Conservation (phyloP, 306 rosid genomes). For the Cucurbita ficifolia region DNA sequence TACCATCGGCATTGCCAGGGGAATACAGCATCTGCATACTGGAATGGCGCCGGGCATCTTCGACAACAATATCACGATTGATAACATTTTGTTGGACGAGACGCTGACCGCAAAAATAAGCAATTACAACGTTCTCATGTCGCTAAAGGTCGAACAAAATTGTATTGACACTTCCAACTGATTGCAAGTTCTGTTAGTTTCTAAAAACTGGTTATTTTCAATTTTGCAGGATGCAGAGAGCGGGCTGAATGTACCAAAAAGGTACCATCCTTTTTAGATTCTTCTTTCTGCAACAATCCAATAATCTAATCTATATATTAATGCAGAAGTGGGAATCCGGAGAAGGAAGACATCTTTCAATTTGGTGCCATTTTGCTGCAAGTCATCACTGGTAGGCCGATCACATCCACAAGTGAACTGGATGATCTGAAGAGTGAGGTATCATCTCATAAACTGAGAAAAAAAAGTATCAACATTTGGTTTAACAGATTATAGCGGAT, state of each 20-base stretch:
- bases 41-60: conserved; percentile 47
- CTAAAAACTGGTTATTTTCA: background rate
- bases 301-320: background rate
- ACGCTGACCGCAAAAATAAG: conserved; percentile 59
- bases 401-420: conserved; percentile 31
- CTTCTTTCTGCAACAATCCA: background rate
- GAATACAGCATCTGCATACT: conserved; percentile 61
- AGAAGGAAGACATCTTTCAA: conserved; percentile 79
- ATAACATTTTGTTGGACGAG: conserved; percentile 50
- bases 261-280: background rate
- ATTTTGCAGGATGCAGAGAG: conserved; percentile 21
- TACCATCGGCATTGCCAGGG: conserved; percentile 47
- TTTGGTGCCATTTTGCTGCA: conserved; percentile 65
- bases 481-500: background rate
- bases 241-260: background rate
- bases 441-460: conserved; percentile 6
- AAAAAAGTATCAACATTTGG: background rate
- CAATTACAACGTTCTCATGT: conserved; percentile 52
- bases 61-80: conserved; percentile 56
- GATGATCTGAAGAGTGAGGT: conserved; percentile 52
- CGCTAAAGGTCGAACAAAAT: conserved; percentile 27
- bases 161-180: background rate
- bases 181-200: background rate
- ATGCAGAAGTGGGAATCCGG: conserved; percentile 19
- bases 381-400: conserved; percentile 52